Evolutionary conservation across 345 rosid species (phyloP), one percentile per base, ranked within the genome.

Genomic region (Ceriops tagal): DNA sequence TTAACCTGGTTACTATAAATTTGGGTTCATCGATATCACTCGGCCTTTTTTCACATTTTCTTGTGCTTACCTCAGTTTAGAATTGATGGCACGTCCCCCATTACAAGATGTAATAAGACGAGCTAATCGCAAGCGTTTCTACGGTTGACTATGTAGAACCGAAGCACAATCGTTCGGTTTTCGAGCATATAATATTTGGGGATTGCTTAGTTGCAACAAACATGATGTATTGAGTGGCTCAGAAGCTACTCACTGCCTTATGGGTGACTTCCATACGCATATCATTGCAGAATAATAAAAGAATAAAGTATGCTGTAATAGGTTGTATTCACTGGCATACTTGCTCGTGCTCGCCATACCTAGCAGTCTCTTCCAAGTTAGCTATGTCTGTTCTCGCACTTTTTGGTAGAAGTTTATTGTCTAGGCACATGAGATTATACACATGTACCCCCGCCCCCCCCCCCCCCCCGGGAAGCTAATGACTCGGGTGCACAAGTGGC

Each of bases 191-290:
- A 20, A 53, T 55, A 5, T 32, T 6, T 56, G 19, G 19, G 35
- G 73, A 62, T 78, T 76, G 79, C 70, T 77, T 77, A 56, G 69
- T 70, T 64, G 78, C 76, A 70, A 67, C 64, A 53, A 70, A 70
- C 78, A 65, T 69, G 70, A 58, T 81, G n/a, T 68, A 49, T 75
- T 77, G 83, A 79, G 83, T 81, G 82, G 78, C 75, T 72, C 49
- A 34, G 64, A 80, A 75, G 82, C 79, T 61, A 77, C 80, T 71
- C 60, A 46, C 65, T 52, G 51, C 46, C 67, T 60, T 53, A 58
- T 58, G 52, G 75, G 56, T 76, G 77, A 73, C 83, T 73, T 77
- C 78, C 55, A 70, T 70, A 64, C 49, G 16, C 49, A 43, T 39
- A 10, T 11, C 49, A 43, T 43, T 43, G 49, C 49, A 18, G 15